These are phyloP conservation scores for Karstenula rhodostoma DNA, from an alignment of 2,329 filamentous ascomycete species.

Conservation along the genomic window DNA sequence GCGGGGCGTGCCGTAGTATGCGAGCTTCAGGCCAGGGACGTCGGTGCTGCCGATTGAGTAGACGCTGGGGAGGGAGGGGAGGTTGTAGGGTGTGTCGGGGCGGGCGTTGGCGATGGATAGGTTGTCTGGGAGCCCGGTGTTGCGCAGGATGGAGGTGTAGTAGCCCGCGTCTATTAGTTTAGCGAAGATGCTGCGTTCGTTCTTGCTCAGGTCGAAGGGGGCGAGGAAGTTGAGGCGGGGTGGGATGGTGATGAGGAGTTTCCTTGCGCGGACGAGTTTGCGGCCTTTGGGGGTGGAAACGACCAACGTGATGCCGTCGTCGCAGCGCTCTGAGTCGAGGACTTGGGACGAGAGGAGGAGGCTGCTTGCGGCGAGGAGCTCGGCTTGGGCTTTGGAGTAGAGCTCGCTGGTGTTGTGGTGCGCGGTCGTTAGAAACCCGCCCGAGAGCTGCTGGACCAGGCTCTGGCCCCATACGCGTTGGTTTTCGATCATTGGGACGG, in stretches of 20 bases:
- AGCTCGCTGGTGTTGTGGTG: conserved; percentile 34
- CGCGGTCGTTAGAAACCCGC: conserved; percentile 20
- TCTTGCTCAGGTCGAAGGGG: conserved; percentile 46
- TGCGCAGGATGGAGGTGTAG: conserved; percentile 50
- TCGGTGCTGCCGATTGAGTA: conserved; percentile 19
- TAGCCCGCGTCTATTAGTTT: conserved; percentile 51
- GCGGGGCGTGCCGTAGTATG: neutral
- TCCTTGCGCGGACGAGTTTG: conserved; percentile 48
- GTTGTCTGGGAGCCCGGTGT: conserved; percentile 48
- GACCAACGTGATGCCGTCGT: conserved; percentile 11
- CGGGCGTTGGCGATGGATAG: conserved; percentile 34
- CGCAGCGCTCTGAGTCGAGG: neutral
- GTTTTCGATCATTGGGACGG: conserved; percentile 49
- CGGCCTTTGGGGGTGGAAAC: conserved; percentile 27
- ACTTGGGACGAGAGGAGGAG: conserved; percentile 19
- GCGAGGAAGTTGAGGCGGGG: conserved; percentile 48
- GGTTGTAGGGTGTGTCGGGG: conserved; percentile 31
- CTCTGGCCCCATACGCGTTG: neutral
- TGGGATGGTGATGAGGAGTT: conserved; percentile 55
- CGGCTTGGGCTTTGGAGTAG: conserved; percentile 22
- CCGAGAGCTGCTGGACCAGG: neutral
- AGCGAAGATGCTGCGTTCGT: conserved; percentile 49
- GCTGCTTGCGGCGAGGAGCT: conserved; percentile 16
- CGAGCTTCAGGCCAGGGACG: conserved; percentile 1
- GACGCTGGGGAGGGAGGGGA: conserved; percentile 41